Conservation (phyloP, 352 stramenopile genomes). For the Pythium aphanidermatum region DNA sequence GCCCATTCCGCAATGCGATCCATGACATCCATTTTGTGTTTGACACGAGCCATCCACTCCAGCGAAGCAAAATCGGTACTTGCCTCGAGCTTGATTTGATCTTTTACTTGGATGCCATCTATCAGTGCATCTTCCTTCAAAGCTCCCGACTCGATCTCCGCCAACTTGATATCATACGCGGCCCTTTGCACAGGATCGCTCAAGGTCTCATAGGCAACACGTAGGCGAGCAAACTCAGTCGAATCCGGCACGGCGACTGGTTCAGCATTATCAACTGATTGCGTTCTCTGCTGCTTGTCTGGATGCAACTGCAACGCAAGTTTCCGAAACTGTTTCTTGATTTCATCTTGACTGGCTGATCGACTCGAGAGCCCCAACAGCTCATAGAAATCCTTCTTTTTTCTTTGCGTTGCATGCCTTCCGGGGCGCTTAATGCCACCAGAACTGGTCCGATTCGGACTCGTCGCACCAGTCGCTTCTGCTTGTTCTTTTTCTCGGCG, state of each 20-base stretch:
- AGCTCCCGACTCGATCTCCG: constrained; percentile 7
- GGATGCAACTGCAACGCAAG: constrained; percentile 58
- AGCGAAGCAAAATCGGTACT: constrained; percentile 70
- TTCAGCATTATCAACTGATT: constrained; percentile 1
- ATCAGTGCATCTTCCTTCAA: constrained; percentile 3
- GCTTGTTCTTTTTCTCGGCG: constrained; percentile 12
- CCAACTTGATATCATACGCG: constrained; percentile 52
- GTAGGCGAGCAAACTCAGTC: constrained; percentile 56
- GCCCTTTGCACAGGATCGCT: constrained; percentile 46
- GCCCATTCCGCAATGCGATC: constrained; percentile 69
- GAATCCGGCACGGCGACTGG: constrained; percentile 12
- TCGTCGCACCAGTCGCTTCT: neutral
- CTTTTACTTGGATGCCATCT: constrained; percentile 31
- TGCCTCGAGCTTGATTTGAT: constrained; percentile 63
- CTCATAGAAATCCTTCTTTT: constrained; percentile 63
- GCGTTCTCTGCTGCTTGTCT: constrained; percentile 45
- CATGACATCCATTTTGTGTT: constrained; percentile 87
- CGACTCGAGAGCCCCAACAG: constrained; percentile 34
- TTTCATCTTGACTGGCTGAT: constrained; percentile 29
- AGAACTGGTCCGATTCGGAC: neutral
- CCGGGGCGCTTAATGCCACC: constrained; percentile 9
- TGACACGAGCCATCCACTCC: constrained; percentile 77
- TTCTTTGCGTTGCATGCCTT: constrained; percentile 10
- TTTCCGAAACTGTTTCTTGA: constrained; percentile 66
- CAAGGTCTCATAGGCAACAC: constrained; percentile 70